Evolutionary conservation across 768 basidiomycete genomes (phyloP).

Genomic region (Boletus sp.): DNA sequence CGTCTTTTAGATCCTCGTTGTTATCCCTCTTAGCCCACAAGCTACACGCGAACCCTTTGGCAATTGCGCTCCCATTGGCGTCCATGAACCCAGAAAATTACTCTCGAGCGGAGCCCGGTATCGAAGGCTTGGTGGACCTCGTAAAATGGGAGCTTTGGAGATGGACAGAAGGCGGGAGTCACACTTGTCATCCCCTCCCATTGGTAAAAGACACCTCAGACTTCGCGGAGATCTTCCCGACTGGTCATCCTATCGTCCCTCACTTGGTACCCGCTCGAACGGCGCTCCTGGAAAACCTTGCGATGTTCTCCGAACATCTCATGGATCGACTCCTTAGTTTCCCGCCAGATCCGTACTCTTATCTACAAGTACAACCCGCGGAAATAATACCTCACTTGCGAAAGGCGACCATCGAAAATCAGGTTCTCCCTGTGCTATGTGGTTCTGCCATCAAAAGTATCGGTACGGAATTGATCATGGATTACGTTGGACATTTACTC

Average conservation of each 20-base stretch:
- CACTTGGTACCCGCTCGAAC: slow-evolving; percentile 66
- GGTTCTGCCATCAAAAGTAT: slow-evolving; percentile 80
- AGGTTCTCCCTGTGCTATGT: slow-evolving; percentile 76
- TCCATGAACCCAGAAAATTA: slow-evolving; percentile 71
- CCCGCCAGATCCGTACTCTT: slow-evolving; percentile 56
- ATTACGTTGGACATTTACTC: slow-evolving; percentile 77
- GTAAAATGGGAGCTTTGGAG: slow-evolving; percentile 83
- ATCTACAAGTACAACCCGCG: slow-evolving; percentile 54
- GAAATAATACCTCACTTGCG: slow-evolving; percentile 65
- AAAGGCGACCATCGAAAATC: slow-evolving; percentile 57
- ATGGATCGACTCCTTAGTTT: slow-evolving; percentile 66
- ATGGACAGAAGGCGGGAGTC: slow-evolving; percentile 54
- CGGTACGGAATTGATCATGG: slow-evolving; percentile 76
- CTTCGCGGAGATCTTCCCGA: slow-evolving; percentile 43
- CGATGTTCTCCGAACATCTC: slow-evolving; percentile 78
- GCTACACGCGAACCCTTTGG: slow-evolving; percentile 71
- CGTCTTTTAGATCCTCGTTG: slow-evolving; percentile 70
- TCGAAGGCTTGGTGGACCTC: slow-evolving; percentile 81
- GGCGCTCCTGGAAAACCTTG: slow-evolving; percentile 71
- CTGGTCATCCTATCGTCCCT: slow-evolving; percentile 62
- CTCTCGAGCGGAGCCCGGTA: slow-evolving; percentile 70
- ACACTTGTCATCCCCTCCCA: slow-evolving; percentile 48
- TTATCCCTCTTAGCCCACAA: slow-evolving; percentile 71
- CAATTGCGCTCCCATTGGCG: slow-evolving; percentile 70
- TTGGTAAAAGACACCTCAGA: slow-evolving; percentile 43